A percentile compares a stretch with the other conserved stretches of the same genome.
These are phyloP conservation scores for Prunus mira DNA, from an alignment of 306 rosid species.

Conservation along the genomic window DNA sequence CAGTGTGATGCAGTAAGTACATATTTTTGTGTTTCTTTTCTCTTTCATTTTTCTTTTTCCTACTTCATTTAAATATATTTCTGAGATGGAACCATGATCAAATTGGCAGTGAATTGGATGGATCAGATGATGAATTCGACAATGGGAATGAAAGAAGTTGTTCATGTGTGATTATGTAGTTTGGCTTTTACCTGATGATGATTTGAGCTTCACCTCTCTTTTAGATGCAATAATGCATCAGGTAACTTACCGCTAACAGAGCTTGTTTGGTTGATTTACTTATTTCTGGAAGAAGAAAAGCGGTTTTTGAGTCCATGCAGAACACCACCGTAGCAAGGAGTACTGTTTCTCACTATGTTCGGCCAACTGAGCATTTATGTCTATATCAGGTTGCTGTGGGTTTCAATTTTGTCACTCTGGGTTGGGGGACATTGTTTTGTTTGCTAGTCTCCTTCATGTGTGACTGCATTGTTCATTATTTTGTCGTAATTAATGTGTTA, in stretches of 20 bases:
- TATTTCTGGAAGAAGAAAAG: constrained; percentile 32
- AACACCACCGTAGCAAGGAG: constrained; percentile 23
- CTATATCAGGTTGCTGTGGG: constrained; percentile 56
- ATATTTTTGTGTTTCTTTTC: background rate
- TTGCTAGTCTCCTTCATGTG: constrained; percentile 46
- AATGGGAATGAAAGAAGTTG: constrained; percentile 75
- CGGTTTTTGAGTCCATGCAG: constrained; percentile 29
- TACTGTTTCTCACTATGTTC: constrained; percentile 19
- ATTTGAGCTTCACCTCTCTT: constrained; percentile 25
- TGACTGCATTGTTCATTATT: constrained; percentile 53
- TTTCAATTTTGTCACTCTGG: constrained; percentile 62
- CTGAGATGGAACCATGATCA: constrained; percentile 34
- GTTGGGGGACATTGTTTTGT: constrained; percentile 38
- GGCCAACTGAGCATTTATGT: constrained; percentile 42
- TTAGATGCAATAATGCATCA: constrained; percentile 17
- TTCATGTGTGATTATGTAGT: constrained; percentile 78
- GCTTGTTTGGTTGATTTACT: constrained; percentile 30
- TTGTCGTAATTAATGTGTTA: constrained; percentile 38
- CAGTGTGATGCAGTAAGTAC: background rate
- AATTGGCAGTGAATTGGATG: constrained; percentile 75
- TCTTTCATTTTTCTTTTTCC: background rate
- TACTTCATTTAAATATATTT: constrained; percentile 13
- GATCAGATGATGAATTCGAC: constrained; percentile 79
- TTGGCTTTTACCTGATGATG: constrained; percentile 32
- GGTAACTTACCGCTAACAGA: constrained; percentile 26